Percentiles rank a stretch among this genome's conserved stretches.
These are phyloP conservation scores for Pholiota conissans DNA, from an alignment of 768 basidiomycete species.

Conservation along the genomic window DNA sequence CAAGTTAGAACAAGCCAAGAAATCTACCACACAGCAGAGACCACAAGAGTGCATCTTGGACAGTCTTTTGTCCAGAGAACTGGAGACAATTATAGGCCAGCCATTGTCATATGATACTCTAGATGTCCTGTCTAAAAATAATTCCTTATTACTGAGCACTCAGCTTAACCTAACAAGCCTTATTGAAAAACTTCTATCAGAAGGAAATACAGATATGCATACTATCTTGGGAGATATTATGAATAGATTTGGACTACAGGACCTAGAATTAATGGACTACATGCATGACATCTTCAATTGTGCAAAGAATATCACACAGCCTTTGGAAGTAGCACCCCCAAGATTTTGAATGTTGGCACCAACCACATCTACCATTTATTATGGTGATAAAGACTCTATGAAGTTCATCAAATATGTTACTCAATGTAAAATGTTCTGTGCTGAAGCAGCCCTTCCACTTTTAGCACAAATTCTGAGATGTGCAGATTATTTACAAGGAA, in stretches of 20 bases:
- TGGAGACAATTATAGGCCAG: background rate
- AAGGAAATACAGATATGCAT: too few relatives aligned
- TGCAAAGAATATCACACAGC: background rate
- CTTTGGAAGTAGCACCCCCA: background rate
- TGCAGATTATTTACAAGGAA: constrained; percentile 26
- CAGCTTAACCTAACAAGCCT: background rate
- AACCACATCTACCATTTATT: constrained; percentile 3
- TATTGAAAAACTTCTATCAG: background rate
- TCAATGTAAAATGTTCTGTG: background rate
- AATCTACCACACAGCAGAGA: background rate
- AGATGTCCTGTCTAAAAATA: background rate
- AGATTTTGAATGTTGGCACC: constrained; percentile 1
- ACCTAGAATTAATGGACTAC: background rate
- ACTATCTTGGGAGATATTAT: too few relatives aligned
- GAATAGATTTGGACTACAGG: too few relatives aligned
- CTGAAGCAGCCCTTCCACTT: background rate
- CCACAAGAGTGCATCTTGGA: background rate
- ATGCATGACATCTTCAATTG: background rate
- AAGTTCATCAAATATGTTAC: constrained; percentile 3
- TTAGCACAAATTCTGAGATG: constrained; percentile 19
- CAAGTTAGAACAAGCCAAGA: too few relatives aligned
- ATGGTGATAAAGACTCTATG: constrained; percentile 7
- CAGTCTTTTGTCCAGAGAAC: background rate
- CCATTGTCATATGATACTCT: background rate
- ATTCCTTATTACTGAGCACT: background rate